These are phyloP conservation scores for Trypanosoma scelopori DNA, from an alignment of 208 protist species.

Conservation along the genomic window DNA sequence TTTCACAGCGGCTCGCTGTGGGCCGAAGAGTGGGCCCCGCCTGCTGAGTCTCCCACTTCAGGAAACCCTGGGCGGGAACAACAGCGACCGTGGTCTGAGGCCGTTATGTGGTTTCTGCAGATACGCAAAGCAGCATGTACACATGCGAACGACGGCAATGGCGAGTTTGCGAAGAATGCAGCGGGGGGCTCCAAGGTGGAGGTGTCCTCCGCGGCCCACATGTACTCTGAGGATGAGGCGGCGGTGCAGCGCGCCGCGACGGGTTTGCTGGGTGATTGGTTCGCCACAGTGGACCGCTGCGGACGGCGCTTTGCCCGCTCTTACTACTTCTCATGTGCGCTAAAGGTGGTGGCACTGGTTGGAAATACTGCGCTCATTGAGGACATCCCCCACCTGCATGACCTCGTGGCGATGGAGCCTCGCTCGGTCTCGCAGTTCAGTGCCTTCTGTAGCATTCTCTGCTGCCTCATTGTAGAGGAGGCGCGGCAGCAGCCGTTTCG, in stretches of 20 bases:
- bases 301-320: slow-evolving; percentile 27
- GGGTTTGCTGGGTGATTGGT: slow-evolving; percentile 46
- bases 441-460: slow-evolving; percentile 47
- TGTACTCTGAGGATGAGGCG: slow-evolving; percentile 39
- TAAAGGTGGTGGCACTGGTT: slow-evolving; percentile 64
- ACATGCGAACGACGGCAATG: neutral
- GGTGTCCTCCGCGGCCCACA: slow-evolving; percentile 3
- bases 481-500: slow-evolving; percentile 18
- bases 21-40: slow-evolving; percentile 50
- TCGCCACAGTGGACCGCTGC: slow-evolving; percentile 26
- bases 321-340: slow-evolving; percentile 58
- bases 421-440: slow-evolving; percentile 25
- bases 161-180: neutral
- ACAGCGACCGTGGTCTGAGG: slow-evolving; percentile 12
- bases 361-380: slow-evolving; percentile 50
- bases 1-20: slow-evolving; percentile 69
- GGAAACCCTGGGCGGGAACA: neutral
- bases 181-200: neutral
- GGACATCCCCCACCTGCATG: slow-evolving; percentile 49
- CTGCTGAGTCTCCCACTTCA: neutral
- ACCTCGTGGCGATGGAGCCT: slow-evolving; percentile 49
- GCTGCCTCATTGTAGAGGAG: slow-evolving; percentile 63
- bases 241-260: slow-evolving; percentile 52
- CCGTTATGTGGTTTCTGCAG: slow-evolving; percentile 30
- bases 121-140: slow-evolving; percentile 8